Conservation (phyloP, 2,329 filamentous ascomycete genomes). For the Chaetomium globosum region DNA sequence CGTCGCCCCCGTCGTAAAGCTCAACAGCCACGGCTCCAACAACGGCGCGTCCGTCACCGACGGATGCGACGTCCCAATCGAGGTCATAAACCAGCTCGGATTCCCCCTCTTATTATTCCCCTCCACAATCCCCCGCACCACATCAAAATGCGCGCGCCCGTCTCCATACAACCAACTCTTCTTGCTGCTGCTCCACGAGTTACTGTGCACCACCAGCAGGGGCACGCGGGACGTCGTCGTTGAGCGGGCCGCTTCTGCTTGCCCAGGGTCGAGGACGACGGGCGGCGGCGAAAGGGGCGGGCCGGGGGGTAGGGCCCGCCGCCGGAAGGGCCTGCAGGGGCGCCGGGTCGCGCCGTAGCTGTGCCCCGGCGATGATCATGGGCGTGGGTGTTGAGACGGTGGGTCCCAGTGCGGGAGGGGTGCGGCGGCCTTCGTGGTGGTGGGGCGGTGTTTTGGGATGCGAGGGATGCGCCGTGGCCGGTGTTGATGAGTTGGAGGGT, state of each 20-base stretch:
- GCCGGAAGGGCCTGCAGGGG: slow-evolving; percentile 62
- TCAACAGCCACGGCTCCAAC: slow-evolving; percentile 62
- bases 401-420: slow-evolving; percentile 54
- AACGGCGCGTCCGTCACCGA: slow-evolving; percentile 68
- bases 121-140: slow-evolving; percentile 59
- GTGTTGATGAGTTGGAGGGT: slow-evolving; percentile 48
- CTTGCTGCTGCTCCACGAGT: slow-evolving; percentile 63
- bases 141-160: slow-evolving; percentile 63
- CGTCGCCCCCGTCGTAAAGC: slow-evolving; percentile 62
- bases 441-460: slow-evolving; percentile 45
- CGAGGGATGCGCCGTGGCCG: slow-evolving; percentile 44
- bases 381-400: slow-evolving; percentile 57
- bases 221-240: slow-evolving; percentile 60
- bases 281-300: slow-evolving; percentile 56
- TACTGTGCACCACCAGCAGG: slow-evolving; percentile 63
- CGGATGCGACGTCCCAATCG: slow-evolving; percentile 60
- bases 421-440: slow-evolving; percentile 49
- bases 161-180: slow-evolving; percentile 59
- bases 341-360: slow-evolving; percentile 68
- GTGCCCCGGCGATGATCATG: slow-evolving; percentile 62
- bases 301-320: slow-evolving; percentile 47
- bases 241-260: slow-evolving; percentile 66
- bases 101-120: slow-evolving; percentile 49
- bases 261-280: slow-evolving; percentile 66
- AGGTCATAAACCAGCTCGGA: slow-evolving; percentile 58